Base-by-base conservation (phyloP, 1,139 yeast genomes). In the Scheffersomyces parashehatae region DNA sequence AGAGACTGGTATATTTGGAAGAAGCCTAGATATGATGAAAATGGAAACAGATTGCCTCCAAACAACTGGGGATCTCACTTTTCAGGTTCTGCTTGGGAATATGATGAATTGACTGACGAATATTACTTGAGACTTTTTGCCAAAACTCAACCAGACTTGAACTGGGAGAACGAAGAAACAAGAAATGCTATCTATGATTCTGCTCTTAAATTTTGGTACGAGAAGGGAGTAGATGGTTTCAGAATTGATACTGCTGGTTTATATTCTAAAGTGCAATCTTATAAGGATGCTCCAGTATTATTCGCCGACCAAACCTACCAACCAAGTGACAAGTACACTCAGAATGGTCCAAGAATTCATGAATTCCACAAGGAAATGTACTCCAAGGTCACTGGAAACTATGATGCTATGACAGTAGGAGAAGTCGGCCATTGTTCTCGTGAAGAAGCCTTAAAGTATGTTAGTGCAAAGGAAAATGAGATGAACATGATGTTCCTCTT, bases 1-100 rank as follows among this genome's bases (percentile, higher is more conserved):
- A 68, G 85, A 56, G 82, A 80, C 58, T 81, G 85, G 85, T 81
- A 79, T 60, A 69, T 78, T 52, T 80, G 84, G 85, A 71, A 68
- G 47, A 71, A 74, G 34, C 73, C 82, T 16, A 67, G 59, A 46
- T 72, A 66, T 54, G 81, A 75, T 50, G 67, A 56, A 20, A 50
- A 71, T 4, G 83, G 83, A 24, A 66, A 68, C 37, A 70, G 81
- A 59, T 68, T 64, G 16, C 81, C 83, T 24, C 83, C 83, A 16
- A 79, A 75, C 64, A 80, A 80, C 60, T 80, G 85, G 84, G 53
- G 54, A 15, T 75, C 82, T 3, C 63, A 62, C 50, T 80, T 79
- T 51, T 70, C 78, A 7, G 82, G 80, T 3, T 67, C 79, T 14
- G 83, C 83, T 5, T 80, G 85, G 85, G 66, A 68, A 43, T 79